These are phyloP conservation scores for Ogataea philodendri DNA, from an alignment of 805 yeast species.

Conservation along the genomic window DNA sequence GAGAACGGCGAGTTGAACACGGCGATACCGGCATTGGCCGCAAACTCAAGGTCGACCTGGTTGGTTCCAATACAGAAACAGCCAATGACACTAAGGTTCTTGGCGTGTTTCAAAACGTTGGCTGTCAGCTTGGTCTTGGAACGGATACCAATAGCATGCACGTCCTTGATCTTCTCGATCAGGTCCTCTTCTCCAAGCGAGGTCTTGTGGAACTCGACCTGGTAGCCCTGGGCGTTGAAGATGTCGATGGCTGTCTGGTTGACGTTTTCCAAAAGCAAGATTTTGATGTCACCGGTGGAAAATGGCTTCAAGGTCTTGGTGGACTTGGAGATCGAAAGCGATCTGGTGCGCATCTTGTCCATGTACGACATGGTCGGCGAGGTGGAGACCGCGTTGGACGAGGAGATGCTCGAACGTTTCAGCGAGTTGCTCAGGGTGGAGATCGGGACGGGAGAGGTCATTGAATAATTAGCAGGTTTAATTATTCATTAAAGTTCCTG, in stretches of 20 bases:
- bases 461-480: conserved; percentile 24
- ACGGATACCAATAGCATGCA: conserved; percentile 97
- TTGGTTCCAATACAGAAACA: conserved; percentile 99
- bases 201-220: conserved; percentile 89
- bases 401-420: conserved; percentile 46
- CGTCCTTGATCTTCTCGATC: conserved; percentile 88
- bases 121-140: conserved; percentile 90
- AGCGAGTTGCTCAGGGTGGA: conserved; percentile 51
- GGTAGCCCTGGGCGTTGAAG: conserved; percentile 88
- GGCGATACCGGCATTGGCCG: conserved; percentile 90
- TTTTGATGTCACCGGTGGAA: conserved; percentile 91
- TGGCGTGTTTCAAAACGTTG: conserved; percentile 78
- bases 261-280: conserved; percentile 87
- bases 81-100: conserved; percentile 85
- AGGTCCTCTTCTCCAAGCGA: conserved; percentile 90
- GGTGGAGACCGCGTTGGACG: conserved; percentile 74
- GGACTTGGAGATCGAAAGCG: conserved; percentile 43
- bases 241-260: conserved; percentile 88
- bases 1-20: conserved; percentile 94
- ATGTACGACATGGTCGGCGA: conserved; percentile 74
- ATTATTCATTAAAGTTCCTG: conserved; percentile 7
- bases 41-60: conserved; percentile 90
- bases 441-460: conserved; percentile 72
- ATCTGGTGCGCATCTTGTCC: conserved; percentile 46
- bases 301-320: conserved; percentile 86